Base-by-base conservation (phyloP, 1,284 basidiomycete species). In the Hemileccinum hortonii region DNA sequence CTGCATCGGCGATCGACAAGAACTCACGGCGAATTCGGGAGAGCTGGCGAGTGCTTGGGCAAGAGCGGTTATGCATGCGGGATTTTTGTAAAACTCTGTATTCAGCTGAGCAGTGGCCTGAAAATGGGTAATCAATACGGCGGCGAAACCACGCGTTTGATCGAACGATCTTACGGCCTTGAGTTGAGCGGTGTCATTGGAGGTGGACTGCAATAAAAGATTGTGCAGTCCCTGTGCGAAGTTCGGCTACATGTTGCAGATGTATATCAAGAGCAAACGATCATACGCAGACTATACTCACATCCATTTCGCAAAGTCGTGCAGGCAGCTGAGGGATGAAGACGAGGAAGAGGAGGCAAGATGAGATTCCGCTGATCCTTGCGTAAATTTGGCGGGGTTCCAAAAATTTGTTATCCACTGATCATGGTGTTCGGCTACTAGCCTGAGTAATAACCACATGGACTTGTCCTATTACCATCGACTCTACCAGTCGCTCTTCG, bases 41-140 rank as follows among this genome's bases (percentile, higher is more conserved):
- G 91, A 91, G 64, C 83, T 90, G 32, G 90, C 87, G 50, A 95
- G 80, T 66, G 98, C 92, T 66, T 86, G 87, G 57, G 93, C 92
- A 36, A 99, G 83, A 26, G 92, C 94, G 47, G 95, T 86, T 56
- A 99, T 93, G 68, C 93, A 97, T 73, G 82, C 77, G 16, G 94
- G 82, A 67, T 87, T 86, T 76, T 93, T 95, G 83, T 94, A 98
- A 77, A 84, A 97, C 50, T 94, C 87, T 59, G 85, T 86, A 73
- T 95, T 96, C 52, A 99, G 80, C 62, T 87, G 83, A 18, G 93
- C 83, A 15, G 96, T 99, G 8, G 96, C 95, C 93, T 97, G 61
- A 15, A 22, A 21, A 40, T 9, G 22, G 15, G 30, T 6, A 12
- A 32, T 32, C 30, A 32, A 32, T 32, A 30, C 11, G 6, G 12